A percentile compares a stretch with the other conserved stretches of the same genome.
These are phyloP conservation scores for Coniella vitis DNA, from an alignment of 2,329 filamentous ascomycete species.

Conservation along the genomic window DNA sequence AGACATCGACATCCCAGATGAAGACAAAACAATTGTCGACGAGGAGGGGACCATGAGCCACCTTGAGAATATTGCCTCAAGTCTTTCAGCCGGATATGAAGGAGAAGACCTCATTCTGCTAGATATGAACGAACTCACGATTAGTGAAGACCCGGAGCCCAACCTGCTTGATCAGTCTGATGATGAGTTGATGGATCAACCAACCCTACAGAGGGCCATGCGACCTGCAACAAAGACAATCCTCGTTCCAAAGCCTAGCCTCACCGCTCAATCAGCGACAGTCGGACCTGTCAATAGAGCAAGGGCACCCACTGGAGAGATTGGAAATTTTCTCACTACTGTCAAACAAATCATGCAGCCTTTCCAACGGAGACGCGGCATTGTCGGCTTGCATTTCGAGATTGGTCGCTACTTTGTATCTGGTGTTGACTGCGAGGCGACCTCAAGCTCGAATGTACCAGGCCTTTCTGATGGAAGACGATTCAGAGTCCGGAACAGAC, in stretches of 20 bases:
- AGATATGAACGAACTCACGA: no score
- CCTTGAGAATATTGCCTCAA: no score
- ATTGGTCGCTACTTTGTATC: conserved; percentile 24
- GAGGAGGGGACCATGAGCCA: background rate
- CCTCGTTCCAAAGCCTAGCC: background rate
- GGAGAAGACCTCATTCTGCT: background rate
- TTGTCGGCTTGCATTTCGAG: conserved; percentile 22
- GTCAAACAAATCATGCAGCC: conserved; percentile 3
- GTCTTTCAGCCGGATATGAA: background rate
- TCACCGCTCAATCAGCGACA: background rate
- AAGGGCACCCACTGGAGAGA: background rate
- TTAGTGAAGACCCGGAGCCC: background rate
- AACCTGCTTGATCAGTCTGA: conserved; percentile 3
- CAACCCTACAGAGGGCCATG: conserved; percentile 1
- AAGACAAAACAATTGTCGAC: background rate
- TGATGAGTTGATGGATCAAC: background rate
- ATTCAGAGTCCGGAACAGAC: conserved; percentile 21
- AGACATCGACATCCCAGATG: no score
- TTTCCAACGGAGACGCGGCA: background rate
- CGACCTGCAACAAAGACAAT: background rate
- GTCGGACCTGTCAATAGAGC: background rate
- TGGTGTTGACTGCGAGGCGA: conserved; percentile 12
- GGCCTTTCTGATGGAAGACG: conserved; percentile 19
- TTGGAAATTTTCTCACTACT: background rate
- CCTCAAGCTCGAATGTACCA: conserved; percentile 6